Conservation (phyloP, 2,329 filamentous ascomycete genomes). For the Alternaria hordeiaustralica region DNA sequence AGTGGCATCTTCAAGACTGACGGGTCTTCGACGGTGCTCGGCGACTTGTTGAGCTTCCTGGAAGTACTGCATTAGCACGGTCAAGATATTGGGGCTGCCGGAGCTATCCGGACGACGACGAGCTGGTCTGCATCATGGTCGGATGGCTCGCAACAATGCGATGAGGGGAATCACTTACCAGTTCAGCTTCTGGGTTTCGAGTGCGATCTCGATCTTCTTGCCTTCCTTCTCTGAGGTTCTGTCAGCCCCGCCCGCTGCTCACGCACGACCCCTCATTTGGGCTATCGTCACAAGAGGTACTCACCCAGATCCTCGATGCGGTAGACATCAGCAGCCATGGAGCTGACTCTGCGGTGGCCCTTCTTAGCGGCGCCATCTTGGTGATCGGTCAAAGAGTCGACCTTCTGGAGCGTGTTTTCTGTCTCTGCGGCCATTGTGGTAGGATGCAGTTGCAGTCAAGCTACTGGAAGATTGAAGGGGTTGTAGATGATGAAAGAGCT, state of each 20-base stretch:
- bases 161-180: constrained; percentile 66
- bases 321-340: constrained; percentile 73
- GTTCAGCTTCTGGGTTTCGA: constrained; percentile 85
- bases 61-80: constrained; percentile 21
- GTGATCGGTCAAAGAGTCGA: constrained; percentile 87
- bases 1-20: constrained; percentile 82
- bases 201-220: constrained; percentile 74
- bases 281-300: constrained; percentile 40
- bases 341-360: constrained; percentile 73
- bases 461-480: constrained; percentile 10
- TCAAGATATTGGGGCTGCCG: constrained; percentile 4
- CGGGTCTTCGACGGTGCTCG: constrained; percentile 78
- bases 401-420: constrained; percentile 72
- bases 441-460: constrained; percentile 12
- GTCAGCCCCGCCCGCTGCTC: constrained; percentile 46
- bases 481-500: constrained; percentile 21
- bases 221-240: constrained; percentile 70
- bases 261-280: constrained; percentile 21
- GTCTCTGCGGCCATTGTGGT: constrained; percentile 61
- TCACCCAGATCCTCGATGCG: constrained; percentile 88
- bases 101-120: constrained; percentile 13
- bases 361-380: constrained; percentile 69
- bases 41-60: constrained; percentile 94
- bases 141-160: background rate
- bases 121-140: background rate